A percentile compares a stretch with the other conserved stretches of the same genome.
These are phyloP conservation scores for Schizonepeta tenuifolia DNA, from an alignment of 257 asterid genomes.

Conservation along the genomic window DNA sequence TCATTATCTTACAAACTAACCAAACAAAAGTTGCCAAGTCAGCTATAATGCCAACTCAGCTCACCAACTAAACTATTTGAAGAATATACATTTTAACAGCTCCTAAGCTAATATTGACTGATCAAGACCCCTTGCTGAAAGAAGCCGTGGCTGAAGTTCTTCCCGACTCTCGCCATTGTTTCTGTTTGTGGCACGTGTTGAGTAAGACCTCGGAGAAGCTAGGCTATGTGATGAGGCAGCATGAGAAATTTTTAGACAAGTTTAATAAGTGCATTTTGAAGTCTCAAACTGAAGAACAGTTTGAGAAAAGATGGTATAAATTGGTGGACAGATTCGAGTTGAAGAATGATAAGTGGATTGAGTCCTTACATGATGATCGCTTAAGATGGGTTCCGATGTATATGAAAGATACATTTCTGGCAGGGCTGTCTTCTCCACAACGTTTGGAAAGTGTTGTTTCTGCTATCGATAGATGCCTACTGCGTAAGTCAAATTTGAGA, in stretches of 20 bases:
- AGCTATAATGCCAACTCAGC: too few species aligned
- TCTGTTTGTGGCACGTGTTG: slow-evolving; percentile 56
- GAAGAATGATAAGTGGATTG: slow-evolving; percentile 48
- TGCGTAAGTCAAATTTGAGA: slow-evolving; percentile 44
- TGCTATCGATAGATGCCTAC: slow-evolving; percentile 44
- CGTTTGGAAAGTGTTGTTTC: slow-evolving; percentile 40
- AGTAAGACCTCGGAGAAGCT: slow-evolving; percentile 52
- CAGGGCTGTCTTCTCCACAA: slow-evolving; percentile 48
- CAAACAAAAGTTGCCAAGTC: too few species aligned
- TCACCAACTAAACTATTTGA: too few species aligned
- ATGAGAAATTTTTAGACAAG: slow-evolving; percentile 40
- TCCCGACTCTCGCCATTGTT: slow-evolving; percentile 53
- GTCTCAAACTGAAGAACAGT: slow-evolving; percentile 50
- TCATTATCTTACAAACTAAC: too few species aligned
- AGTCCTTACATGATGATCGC: slow-evolving; percentile 53
- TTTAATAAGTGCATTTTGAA: slow-evolving; percentile 53
- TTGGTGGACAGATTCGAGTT: slow-evolving; percentile 47
- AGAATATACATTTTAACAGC: too few species aligned
- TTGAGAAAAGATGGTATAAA: slow-evolving; percentile 54
- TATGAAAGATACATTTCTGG: slow-evolving; percentile 48
- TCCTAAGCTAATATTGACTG: slow-evolving; percentile 59
- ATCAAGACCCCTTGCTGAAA: slow-evolving; percentile 48
- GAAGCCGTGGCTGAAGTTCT: slow-evolving; percentile 53
- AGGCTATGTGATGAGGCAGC: slow-evolving; percentile 43
- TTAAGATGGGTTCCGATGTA: slow-evolving; percentile 50